Conservation (phyloP, 164 flowering plant genomes). For the Stephania japonica region DNA sequence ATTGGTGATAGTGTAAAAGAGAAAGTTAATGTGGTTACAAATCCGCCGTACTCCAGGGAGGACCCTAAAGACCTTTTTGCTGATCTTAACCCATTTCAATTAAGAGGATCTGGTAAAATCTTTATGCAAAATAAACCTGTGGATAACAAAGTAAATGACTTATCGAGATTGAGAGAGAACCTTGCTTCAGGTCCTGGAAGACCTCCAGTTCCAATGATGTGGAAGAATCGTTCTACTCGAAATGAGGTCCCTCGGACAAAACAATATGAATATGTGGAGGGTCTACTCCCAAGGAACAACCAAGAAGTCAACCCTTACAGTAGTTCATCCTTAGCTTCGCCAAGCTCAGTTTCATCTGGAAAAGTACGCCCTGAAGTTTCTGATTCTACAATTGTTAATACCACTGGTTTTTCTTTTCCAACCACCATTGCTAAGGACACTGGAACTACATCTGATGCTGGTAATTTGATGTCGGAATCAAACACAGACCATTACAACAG, state of each 20-base stretch:
- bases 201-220: slow-evolving; percentile 67
- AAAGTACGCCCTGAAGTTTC: slow-evolving; percentile 27
- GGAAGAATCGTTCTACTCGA: slow-evolving; percentile 65
- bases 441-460: slow-evolving; percentile 15
- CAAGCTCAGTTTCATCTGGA: slow-evolving; percentile 37
- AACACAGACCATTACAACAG: slow-evolving; percentile 19
- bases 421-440: slow-evolving; percentile 16
- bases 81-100: slow-evolving; percentile 85
- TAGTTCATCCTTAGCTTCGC: slow-evolving; percentile 33
- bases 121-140: slow-evolving; percentile 32
- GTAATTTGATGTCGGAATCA: slow-evolving; percentile 15
- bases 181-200: slow-evolving; percentile 38
- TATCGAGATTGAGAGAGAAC: slow-evolving; percentile 44
- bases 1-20: slow-evolving; percentile 48
- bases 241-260: slow-evolving; percentile 76
- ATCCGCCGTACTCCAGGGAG: slow-evolving; percentile 38
- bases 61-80: slow-evolving; percentile 77
- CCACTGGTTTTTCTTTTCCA: slow-evolving; percentile 19
- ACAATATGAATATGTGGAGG: slow-evolving; percentile 54
- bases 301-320: slow-evolving; percentile 34
- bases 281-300: slow-evolving; percentile 34
- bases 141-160: slow-evolving; percentile 46
- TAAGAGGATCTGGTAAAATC: slow-evolving; percentile 47
- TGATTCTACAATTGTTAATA: slow-evolving; percentile 14
- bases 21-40: slow-evolving; percentile 59